Evolutionary conservation across 805 yeast genomes (phyloP), one percentile per base, ranked within the genome.

Genomic region (Sugiyamaella valdiviana): DNA sequence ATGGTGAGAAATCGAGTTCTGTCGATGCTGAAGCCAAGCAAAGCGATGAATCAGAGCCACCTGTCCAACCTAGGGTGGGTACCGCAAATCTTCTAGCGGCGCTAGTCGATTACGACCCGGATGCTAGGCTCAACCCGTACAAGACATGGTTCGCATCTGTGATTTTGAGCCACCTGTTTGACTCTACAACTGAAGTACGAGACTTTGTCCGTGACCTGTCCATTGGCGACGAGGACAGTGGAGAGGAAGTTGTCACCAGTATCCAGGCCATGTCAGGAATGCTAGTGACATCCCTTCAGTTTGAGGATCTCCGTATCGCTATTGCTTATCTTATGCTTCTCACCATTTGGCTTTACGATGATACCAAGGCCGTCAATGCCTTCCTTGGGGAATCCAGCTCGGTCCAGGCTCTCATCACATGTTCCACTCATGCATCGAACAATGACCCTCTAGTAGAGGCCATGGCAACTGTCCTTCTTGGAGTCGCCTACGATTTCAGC

Each of bases 61-160:
- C 19, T 7, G 29, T 20, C 29, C 23, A 10, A 36, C 21, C 12
- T 15, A 15, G 39, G 2, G 36, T 22, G 19, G 59, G 51, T 7
- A 45, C 57, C 1, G 82, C 78, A 2, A 89, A 88, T 61, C 66
- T 93, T 1, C 80, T 93, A 49, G 70, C 79, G 21, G 76, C 84
- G 0, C 64, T 93, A 5, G 74, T 88, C 55, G 91, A 85, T 54
- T 87, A 85, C 58, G 91, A 90, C 54, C 78, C 81, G 2, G 83
- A 80, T 17, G 63, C 74, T 42, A 78, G 81, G 46, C 66, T 90
- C 29, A 91, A 93, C 56, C 97, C 99, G 0, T 93, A 89, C 62
- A 79, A 81, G 58, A 66, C 80, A 1, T 93, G 95, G 93, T 90
- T 91, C 66, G 79, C 96, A 0, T 70, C 85, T 2, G 75, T 80